Evolutionary conservation across 306 rosid genomes (phyloP), one percentile per base, ranked within the genome.

Genomic region (Inga leiocalycina): DNA sequence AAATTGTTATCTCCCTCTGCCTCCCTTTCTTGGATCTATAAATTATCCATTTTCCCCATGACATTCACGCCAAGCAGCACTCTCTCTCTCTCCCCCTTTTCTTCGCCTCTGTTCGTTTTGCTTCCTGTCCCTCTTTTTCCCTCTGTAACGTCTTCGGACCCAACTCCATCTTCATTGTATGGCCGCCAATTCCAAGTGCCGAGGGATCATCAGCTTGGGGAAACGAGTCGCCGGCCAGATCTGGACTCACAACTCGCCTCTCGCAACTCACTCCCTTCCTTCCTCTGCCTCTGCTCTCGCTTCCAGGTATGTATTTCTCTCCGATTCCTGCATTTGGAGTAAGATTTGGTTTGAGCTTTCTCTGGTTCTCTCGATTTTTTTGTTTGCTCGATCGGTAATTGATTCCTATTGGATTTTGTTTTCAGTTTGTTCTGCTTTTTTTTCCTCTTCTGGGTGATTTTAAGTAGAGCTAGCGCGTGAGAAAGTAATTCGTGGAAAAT

Each of bases 151-250:
- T 66, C 65, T 57, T 22, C 24, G 8, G 43, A 39, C 8, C 43
- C 6, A 39, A 39, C 43, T 5, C 8, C 43, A 8, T 57, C 65
- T 0, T 65, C 54, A 22, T 94, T 94, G 98, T 91, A 95, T 95
- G 98, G 98, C 98, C 90, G 94, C 97, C 92, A 94, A 93, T 89
- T 89, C 94, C 81, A 89, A 88, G 51, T 83, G 92, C 87, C 91
- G 97, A 92, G 86, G 86, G 87, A 90, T 95, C 88, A 90, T 87
- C 69, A 78, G 62, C 89, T 84, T 95, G 66, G 93, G 98, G 78
- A 95, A 95, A 89, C 89, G 91, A 61, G 59, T 89, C 82, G 80
- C 82, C 43, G 71, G 81, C 84, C 91, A 89, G 95, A 93, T 93
- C 94, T 85, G 91, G 91, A 87, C 83, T n/a, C 71, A 83, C 11